These are phyloP conservation scores for Acanthamoeba triangularis DNA, from an alignment of 208 protist species.

Conservation along the genomic window DNA sequence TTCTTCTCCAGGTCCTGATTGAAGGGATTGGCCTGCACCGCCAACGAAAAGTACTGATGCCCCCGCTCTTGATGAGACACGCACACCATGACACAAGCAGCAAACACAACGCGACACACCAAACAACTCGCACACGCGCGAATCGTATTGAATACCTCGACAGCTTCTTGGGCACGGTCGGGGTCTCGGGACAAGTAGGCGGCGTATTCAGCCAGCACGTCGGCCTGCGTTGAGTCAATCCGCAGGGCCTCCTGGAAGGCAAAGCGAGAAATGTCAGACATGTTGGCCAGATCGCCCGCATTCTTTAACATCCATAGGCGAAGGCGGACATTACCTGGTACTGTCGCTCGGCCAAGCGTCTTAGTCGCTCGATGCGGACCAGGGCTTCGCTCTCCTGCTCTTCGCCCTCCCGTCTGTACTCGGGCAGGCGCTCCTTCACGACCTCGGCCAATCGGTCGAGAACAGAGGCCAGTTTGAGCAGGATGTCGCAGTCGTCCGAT, in stretches of 20 bases:
- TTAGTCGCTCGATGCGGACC: neutral
- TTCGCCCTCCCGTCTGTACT: neutral
- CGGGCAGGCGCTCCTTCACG: neutral
- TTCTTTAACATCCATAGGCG: neutral
- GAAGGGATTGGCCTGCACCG: neutral
- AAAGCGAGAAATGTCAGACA: neutral
- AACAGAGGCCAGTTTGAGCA: conserved; percentile 41
- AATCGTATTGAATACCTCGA: neutral
- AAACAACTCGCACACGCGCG: neutral
- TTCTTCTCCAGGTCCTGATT: conserved; percentile 6
- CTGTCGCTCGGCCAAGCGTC: neutral
- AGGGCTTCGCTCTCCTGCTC: neutral
- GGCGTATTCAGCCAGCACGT: neutral
- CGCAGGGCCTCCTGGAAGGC: neutral
- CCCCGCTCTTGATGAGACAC: neutral
- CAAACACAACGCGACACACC: neutral
- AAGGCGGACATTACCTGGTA: neutral
- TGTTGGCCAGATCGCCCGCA: neutral
- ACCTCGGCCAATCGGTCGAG: conserved; percentile 12
- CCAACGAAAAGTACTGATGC: neutral
- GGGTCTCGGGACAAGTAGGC: neutral
- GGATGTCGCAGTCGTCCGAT: conserved; percentile 41
- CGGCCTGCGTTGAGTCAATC: neutral
- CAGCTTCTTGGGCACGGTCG: neutral
- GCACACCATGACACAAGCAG: neutral